Percentiles rank a stretch among this genome's conserved stretches.
Conservation (phyloP, 1,139 yeast species). For the Protomyces macrosporus region DNA sequence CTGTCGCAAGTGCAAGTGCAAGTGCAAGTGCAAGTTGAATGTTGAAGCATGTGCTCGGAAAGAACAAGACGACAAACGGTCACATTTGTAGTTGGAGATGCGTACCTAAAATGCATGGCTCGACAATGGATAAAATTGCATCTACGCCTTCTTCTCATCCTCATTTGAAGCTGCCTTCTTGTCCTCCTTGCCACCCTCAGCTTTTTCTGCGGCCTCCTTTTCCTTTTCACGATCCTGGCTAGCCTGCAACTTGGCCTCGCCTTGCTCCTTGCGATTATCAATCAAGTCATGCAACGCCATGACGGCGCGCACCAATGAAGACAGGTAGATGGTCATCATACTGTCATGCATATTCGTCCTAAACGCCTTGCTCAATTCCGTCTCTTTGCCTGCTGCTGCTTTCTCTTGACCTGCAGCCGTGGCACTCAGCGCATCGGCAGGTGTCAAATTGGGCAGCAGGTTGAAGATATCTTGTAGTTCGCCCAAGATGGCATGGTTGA, state of each 20-base stretch:
- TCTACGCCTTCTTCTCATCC: too few relatives aligned
- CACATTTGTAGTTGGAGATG: too few relatives aligned
- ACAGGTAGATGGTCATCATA: constrained; percentile 84
- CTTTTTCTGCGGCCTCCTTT: not conserved
- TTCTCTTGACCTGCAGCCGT: constrained; percentile 31
- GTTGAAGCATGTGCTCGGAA: too few relatives aligned
- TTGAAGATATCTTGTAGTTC: constrained; percentile 93
- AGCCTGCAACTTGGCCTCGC: not conserved
- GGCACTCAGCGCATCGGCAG: constrained; percentile 30
- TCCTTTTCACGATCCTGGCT: not conserved
- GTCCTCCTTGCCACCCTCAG: not conserved
- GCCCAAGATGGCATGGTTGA: constrained; percentile 85
- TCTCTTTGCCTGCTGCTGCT: constrained; percentile 38
- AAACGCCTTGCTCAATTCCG: constrained; percentile 62
- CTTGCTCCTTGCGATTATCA: constrained; percentile 49
- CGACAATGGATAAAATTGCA: too few relatives aligned
- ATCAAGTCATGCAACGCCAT: constrained; percentile 95
- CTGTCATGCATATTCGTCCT: constrained; percentile 93
- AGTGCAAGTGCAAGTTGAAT: too few relatives aligned
- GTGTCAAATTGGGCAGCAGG: constrained; percentile 71
- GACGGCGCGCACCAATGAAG: constrained; percentile 86
- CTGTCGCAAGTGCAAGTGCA: too few relatives aligned
- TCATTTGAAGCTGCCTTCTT: not conserved
- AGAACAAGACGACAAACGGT: too few relatives aligned
- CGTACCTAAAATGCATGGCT: too few relatives aligned